A percentile compares a stretch with the other conserved stretches of the same genome.
phyloP scores from a whole-genome alignment of 2,329 filamentous ascomycete genomes.

The Fusarium sp. region DNA sequence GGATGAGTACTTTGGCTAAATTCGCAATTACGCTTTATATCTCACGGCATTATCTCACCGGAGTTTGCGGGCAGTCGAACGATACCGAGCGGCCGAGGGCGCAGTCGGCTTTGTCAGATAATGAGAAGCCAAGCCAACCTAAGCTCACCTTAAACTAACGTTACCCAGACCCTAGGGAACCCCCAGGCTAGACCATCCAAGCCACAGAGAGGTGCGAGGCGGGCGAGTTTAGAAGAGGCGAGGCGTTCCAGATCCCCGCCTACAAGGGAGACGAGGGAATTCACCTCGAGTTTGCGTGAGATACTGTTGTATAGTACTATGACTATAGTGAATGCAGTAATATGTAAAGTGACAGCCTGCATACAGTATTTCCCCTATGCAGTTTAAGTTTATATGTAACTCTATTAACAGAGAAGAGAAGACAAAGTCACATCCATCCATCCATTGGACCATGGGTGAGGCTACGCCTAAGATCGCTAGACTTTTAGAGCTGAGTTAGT shows the following conservation, averaged over 20 bases:
- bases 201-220: slow-evolving; percentile 31
- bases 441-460: neutral
- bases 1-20: neutral
- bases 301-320: neutral
- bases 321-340: neutral
- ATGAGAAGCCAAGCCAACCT: neutral
- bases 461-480: neutral
- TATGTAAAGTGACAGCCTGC: neutral
- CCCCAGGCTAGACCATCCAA: slow-evolving; percentile 7
- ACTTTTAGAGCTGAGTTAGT: neutral
- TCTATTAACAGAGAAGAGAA: neutral
- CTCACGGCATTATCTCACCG: neutral
- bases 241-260: slow-evolving; percentile 5
- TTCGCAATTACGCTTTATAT: neutral
- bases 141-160: slow-evolving; percentile 16
- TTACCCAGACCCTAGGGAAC: slow-evolving; percentile 11
- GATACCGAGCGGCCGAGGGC: slow-evolving; percentile 17
- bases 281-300: neutral
- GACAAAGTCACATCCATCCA: neutral
- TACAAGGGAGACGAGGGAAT: neutral
- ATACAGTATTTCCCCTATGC: neutral
- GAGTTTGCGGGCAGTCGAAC: slow-evolving; percentile 19
- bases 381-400: neutral
- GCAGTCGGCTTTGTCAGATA: slow-evolving; percentile 27
- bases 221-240: slow-evolving; percentile 20